Base-by-base conservation (phyloP, 495 filamentous ascomycete species). In the Pseudoneurospora amorphoporcata region DNA sequence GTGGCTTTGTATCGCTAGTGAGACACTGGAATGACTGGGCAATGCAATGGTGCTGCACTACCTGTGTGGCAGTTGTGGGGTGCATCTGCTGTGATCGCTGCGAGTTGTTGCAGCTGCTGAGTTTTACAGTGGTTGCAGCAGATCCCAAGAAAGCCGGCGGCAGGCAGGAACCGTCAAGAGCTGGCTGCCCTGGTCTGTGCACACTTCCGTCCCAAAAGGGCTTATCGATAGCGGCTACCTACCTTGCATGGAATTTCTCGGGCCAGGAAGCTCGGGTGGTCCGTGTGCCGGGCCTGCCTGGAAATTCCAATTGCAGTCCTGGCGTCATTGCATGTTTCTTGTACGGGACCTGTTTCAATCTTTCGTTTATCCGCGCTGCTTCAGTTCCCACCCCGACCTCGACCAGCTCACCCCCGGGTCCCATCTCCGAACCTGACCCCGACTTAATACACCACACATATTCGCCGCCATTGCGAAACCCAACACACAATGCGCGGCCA, bases 401-500 rank as follows among this genome's bases (percentile, higher is more conserved):
- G 4, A 53, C 17, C 19, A 53, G 9, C 45, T 23, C 35, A 37
- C 35, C 35, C 35, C 35, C 35, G 35, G 35, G 35, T 5, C 35
- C 35, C 35, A 37, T 37, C 47, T 8, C 19, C n/a, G 6, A 37
- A 37, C n/a, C 10, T 23, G 47, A 32, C 14, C n/a, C n/a, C n/a
- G n/a, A 37, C 35, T 4, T 37, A 37, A 37, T 37, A 37, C 35
- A 37, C n/a, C 35, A 37, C 4, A 37, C 35, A 37, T 4, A 37
- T 37, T n/a, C n/a, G n/a, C 35, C 35, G 35, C 35, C 35, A 37
- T 37, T 37, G 35, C 35, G 35, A 37, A 37, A 37, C 2, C 35
- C 35, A 37, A 37, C 35, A 37, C 69, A 78, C 47, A 61, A 82
- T 81, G 81, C 76, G 76, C 61, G 72, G 78, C 69, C 75, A 76